Evolutionary conservation across 768 basidiomycete species (phyloP).

Genomic region (Rossbeevera mucosa): DNA sequence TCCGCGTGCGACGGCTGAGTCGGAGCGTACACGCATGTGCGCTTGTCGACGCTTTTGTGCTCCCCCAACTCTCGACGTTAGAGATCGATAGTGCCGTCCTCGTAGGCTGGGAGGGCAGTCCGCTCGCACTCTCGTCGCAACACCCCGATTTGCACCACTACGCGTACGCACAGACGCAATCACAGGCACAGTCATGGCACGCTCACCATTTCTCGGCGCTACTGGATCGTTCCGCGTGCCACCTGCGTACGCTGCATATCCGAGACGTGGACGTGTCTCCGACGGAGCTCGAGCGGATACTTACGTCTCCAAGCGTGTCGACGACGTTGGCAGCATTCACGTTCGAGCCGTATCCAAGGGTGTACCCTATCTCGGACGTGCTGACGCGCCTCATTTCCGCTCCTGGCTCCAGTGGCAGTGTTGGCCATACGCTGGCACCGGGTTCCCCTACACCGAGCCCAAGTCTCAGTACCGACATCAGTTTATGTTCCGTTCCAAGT

Average conservation of each 20-base stretch:
- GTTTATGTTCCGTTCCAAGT: background rate
- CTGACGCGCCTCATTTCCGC: conserved; percentile 10
- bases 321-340: conserved; percentile 18
- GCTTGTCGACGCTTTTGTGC: conserved; percentile 18
- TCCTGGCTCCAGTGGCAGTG: background rate
- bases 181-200: conserved; percentile 18
- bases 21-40: conserved; percentile 14
- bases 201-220: conserved; percentile 19
- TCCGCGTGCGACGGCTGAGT: conserved; percentile 21
- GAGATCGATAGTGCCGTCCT: conserved; percentile 22
- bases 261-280: conserved; percentile 23
- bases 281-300: conserved; percentile 15
- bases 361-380: conserved; percentile 14
- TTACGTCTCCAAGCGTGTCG: conserved; percentile 15
- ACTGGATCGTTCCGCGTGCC: conserved; percentile 20
- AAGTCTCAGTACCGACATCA: background rate
- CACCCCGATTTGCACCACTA: conserved; percentile 7
- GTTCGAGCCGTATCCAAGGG: conserved; percentile 22
- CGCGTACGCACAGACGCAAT: background rate
- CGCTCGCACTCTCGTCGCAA: conserved; percentile 4
- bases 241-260: conserved; percentile 16
- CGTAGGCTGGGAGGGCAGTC: conserved; percentile 10
- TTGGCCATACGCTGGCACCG: background rate
- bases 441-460: background rate
- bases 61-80: conserved; percentile 21